Evolutionary conservation across 1,284 basidiomycete genomes (phyloP).

Genomic region (Rhodotorula sp.): DNA sequence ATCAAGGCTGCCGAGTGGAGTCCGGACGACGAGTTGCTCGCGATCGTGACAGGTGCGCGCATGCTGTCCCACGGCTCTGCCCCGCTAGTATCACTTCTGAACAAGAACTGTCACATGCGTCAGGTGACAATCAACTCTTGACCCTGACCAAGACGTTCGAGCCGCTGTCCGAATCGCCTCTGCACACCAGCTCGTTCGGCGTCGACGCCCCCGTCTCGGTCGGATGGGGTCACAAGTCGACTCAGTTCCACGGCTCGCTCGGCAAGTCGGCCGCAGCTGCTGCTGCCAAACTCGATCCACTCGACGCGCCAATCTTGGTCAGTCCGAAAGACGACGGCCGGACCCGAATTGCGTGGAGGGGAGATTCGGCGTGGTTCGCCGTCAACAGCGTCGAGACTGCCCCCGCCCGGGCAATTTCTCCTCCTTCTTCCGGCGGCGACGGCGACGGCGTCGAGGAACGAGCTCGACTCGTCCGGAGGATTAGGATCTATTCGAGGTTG

Average conservation of each 20-base stretch:
- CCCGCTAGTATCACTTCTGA: no score
- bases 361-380: conserved; percentile 85
- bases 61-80: not conserved
- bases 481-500: conserved; percentile 80
- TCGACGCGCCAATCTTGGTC: conserved; percentile 49
- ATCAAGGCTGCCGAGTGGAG: conserved; percentile 83
- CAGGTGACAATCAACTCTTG: conserved; percentile 76
- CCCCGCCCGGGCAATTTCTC: conserved; percentile 3
- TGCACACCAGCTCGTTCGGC: conserved; percentile 77
- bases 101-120: not conserved
- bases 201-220: conserved; percentile 90
- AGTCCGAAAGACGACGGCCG: conserved; percentile 66
- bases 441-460: conserved; percentile 13
- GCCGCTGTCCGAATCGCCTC: conserved; percentile 72
- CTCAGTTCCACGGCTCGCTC: conserved; percentile 95
- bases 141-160: conserved; percentile 89
- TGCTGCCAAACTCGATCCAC: conserved; percentile 40
- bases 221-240: conserved; percentile 96
- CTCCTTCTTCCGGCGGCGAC: not conserved
- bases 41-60: conserved; percentile 68
- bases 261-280: conserved; percentile 76
- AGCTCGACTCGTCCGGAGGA: conserved; percentile 52
- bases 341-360: conserved; percentile 86
- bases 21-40: conserved; percentile 82
- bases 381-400: conserved; percentile 66